phyloP scores from a whole-genome alignment of 768 basidiomycete genomes.

The Rhodosporidiobolus odoratus region DNA sequence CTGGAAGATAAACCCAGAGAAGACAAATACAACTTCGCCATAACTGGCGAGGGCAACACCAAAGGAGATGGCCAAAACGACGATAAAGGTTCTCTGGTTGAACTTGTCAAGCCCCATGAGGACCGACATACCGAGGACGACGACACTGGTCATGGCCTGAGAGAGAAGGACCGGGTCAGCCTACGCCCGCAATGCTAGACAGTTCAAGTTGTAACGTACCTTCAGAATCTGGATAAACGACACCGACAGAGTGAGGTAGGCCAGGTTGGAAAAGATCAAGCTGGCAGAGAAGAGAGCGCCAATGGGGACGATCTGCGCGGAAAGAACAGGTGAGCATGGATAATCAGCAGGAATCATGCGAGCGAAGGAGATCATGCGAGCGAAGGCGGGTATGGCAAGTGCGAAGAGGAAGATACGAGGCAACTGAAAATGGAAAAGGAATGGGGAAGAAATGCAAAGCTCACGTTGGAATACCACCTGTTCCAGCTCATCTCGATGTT shows the following conservation, averaged over 20 bases:
- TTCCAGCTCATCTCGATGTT: slow-evolving; percentile 52
- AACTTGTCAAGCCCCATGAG: slow-evolving; percentile 79
- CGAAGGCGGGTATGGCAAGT: neutral
- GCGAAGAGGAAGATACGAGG: neutral
- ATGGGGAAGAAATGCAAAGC: neutral
- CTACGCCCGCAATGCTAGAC: too few relatives aligned
- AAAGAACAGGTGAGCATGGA: neutral
- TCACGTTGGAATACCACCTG: neutral
- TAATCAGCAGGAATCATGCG: neutral
- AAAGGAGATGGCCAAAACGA: slow-evolving; percentile 80
- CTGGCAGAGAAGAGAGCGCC: slow-evolving; percentile 90
- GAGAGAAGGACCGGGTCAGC: neutral
- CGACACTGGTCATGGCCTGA: slow-evolving; percentile 55
- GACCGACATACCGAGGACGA: slow-evolving; percentile 54
- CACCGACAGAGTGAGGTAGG: slow-evolving; percentile 85
- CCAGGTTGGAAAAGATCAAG: slow-evolving; percentile 83
- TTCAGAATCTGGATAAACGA: slow-evolving; percentile 84
- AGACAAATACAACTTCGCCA: slow-evolving; percentile 79
- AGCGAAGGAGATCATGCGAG: neutral
- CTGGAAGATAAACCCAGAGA: slow-evolving; percentile 80
- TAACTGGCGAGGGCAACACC: slow-evolving; percentile 84
- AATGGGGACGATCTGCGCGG: slow-evolving; percentile 71
- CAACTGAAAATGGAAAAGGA: too few relatives aligned
- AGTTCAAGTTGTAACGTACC: slow-evolving; percentile 7
- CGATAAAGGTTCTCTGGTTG: slow-evolving; percentile 67